A percentile compares a stretch with the other conserved stretches of the same genome.
Evolutionary conservation across 2,329 filamentous ascomycete genomes (phyloP).

Genomic region (Geosmithia flava): DNA sequence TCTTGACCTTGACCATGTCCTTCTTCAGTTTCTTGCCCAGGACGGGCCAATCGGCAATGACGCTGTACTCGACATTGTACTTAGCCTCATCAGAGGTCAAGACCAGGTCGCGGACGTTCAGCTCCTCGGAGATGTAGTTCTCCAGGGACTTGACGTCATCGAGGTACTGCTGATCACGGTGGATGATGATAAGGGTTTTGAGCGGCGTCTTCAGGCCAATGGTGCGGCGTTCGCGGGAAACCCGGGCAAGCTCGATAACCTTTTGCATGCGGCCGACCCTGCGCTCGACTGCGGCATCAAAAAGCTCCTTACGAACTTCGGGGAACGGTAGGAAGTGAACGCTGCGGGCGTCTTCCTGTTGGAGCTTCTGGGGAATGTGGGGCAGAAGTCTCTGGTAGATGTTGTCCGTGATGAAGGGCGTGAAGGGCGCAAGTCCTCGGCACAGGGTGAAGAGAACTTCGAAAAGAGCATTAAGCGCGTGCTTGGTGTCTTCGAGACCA

Average conservation of each 20-base stretch:
- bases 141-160: conserved; percentile 78
- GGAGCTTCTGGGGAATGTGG: conserved; percentile 62
- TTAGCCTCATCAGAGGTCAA: conserved; percentile 77
- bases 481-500: conserved; percentile 72
- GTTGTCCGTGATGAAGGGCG: conserved; percentile 87
- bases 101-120: conserved; percentile 79
- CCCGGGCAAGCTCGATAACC: conserved; percentile 82
- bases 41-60: conserved; percentile 83
- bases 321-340: conserved; percentile 92
- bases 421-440: conserved; percentile 84
- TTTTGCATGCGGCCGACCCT: conserved; percentile 85
- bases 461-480: conserved; percentile 88
- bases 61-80: conserved; percentile 87
- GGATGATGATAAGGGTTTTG: conserved; percentile 80
- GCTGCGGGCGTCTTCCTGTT: conserved; percentile 63
- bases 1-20: conserved; percentile 83
- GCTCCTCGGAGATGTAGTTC: conserved; percentile 80
- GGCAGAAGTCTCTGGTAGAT: conserved; percentile 79
- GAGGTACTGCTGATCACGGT: conserved; percentile 70
- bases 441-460: conserved; percentile 86
- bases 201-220: conserved; percentile 85
- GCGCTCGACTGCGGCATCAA: conserved; percentile 75
- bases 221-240: conserved; percentile 72
- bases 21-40: conserved; percentile 97
- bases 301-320: conserved; percentile 76